Evolutionary conservation across 2,329 filamentous ascomycete genomes (phyloP), one percentile per base, ranked within the genome.

Genomic region (Falciphora oryzae): DNA sequence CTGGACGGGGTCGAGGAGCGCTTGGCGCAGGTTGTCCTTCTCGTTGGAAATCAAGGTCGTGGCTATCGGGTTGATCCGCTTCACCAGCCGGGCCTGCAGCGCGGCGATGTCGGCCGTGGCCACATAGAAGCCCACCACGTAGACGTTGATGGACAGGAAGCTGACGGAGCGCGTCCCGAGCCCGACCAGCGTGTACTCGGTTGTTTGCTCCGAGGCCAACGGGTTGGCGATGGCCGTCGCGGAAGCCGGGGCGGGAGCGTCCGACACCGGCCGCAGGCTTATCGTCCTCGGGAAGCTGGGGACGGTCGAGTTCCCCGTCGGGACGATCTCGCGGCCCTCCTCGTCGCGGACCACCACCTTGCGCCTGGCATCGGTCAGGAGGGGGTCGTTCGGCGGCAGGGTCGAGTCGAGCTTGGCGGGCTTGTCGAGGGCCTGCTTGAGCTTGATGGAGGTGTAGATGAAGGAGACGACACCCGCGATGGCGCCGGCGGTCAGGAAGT

Each of bases 81-180:
- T 88, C 66, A 96, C 85, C 35, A 98, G 83, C 59, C 87, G 85
- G 69, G 85, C 82, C 76, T 98, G 94, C 57, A 99, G 81, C n/a
- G 84, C 82, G 4, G 89, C 87, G 66, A 99, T 87, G 72, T 97
- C 93, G 53, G 88, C 81, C 0, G 89, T 94, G 31, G 93, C 91
- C 31, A 98, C 84, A 78, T 99, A 99, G 71, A 96, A 86, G 22
- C 94, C 95, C 0, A 97, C 90, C 25, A 98, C 90, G 78, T 99
- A 99, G 63, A 99, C 95, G 75, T 97, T 89, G 59, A 99, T 92
- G 61, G 86, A 81, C 59, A 98, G 79, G 75, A 98, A 97, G 29
- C 91, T 96, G 38, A 99, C 95, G 1, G 90, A 93, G 64, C 95
- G 86, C 67, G 96, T 89, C 25, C 95, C 95, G 6, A 97, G 79